phyloP scores from a whole-genome alignment of 2,329 filamentous ascomycete species.

The Xylariaceae sp. region DNA sequence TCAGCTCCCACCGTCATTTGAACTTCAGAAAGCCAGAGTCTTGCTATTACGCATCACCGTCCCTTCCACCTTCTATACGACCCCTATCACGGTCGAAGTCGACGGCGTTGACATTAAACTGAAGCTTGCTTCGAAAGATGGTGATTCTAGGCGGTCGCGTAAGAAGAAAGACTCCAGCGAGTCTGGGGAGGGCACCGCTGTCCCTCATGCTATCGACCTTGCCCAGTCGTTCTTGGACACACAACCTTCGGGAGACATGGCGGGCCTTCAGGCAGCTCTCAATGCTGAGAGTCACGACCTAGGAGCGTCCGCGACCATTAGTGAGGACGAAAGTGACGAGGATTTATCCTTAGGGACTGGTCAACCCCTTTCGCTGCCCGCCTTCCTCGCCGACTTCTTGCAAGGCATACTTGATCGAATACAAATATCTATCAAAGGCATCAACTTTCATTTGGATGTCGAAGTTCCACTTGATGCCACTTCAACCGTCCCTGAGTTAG shows the following conservation, averaged over 20 bases:
- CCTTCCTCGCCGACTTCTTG: slow-evolving; percentile 71
- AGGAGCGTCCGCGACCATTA: slow-evolving; percentile 61
- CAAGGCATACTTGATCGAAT: slow-evolving; percentile 74
- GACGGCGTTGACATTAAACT: slow-evolving; percentile 77
- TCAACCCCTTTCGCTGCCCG: slow-evolving; percentile 67
- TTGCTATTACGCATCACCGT: slow-evolving; percentile 78
- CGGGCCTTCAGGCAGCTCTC: slow-evolving; percentile 69
- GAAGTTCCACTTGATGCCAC: slow-evolving; percentile 55
- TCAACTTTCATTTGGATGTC: slow-evolving; percentile 68
- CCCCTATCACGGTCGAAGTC: slow-evolving; percentile 79
- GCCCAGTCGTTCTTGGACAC: slow-evolving; percentile 79
- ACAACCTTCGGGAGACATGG: slow-evolving; percentile 66
- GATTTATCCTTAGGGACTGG: slow-evolving; percentile 69
- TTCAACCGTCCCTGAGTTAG: slow-evolving; percentile 52
- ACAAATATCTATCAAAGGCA: slow-evolving; percentile 65
- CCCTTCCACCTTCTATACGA: slow-evolving; percentile 85
- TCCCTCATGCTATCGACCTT: slow-evolving; percentile 73
- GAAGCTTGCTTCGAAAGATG: slow-evolving; percentile 51
- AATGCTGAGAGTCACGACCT: slow-evolving; percentile 64
- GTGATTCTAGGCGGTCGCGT: slow-evolving; percentile 34
- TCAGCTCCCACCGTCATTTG: slow-evolving; percentile 72
- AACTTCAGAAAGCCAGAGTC: slow-evolving; percentile 74
- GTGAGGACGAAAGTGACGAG: slow-evolving; percentile 65
- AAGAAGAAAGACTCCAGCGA: slow-evolving; percentile 34
- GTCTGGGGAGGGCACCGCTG: slow-evolving; percentile 38